Conservation (phyloP, 2,329 filamentous ascomycete species). For the Harringtonia lauricola region DNA sequence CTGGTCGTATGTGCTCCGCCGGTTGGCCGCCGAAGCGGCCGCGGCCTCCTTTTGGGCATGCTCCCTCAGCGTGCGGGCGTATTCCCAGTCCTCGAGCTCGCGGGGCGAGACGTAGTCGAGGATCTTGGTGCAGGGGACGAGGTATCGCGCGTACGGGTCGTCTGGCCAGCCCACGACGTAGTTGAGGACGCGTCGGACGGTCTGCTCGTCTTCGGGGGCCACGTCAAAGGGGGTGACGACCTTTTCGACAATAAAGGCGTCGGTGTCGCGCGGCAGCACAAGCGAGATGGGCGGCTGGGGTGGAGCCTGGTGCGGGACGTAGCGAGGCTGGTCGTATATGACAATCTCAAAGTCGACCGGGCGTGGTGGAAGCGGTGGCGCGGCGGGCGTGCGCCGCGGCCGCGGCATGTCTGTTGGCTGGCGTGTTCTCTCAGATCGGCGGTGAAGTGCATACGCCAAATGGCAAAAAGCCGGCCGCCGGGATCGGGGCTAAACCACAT, state of each 20-base stretch:
- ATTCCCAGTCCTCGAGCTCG: constrained; percentile 47
- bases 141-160: constrained; percentile 31
- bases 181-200: constrained; percentile 29
- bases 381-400: no score
- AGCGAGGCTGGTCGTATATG: constrained; percentile 22
- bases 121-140: constrained; percentile 34
- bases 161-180: constrained; percentile 47
- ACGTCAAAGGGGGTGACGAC: constrained; percentile 30
- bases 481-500: no score
- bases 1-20: no score
- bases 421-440: no score
- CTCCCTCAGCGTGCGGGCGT: constrained; percentile 30
- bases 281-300: constrained; percentile 35
- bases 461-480: no score
- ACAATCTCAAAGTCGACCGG: constrained; percentile 20
- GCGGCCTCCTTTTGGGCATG: constrained; percentile 20
- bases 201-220: constrained; percentile 12
- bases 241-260: constrained; percentile 46
- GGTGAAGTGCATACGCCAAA: no score
- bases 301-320: constrained; percentile 36
- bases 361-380: neutral
- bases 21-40: constrained; percentile 5
- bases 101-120: constrained; percentile 48
- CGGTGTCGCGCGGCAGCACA: constrained; percentile 37
- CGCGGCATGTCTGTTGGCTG: neutral